phyloP scores from a whole-genome alignment of 768 basidiomycete species.

The Lactifluus echinatus region DNA sequence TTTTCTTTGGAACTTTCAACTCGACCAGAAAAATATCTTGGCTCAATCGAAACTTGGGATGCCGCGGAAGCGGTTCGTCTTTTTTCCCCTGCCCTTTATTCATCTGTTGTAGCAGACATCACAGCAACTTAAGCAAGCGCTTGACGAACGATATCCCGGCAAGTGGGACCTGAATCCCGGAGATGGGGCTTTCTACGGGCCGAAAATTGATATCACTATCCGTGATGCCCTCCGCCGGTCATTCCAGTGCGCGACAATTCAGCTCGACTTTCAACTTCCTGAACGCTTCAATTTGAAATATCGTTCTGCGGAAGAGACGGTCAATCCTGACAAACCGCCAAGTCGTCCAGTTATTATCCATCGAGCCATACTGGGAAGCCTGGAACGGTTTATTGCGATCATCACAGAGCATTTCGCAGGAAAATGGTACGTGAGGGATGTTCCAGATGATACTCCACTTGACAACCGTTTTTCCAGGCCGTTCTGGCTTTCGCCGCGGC shows the following conservation, averaged over 20 bases:
- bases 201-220: constrained; percentile 97
- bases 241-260: constrained; percentile 98
- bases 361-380: constrained; percentile 86
- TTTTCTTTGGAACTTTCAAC: constrained; percentile 94
- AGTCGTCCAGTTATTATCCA: constrained; percentile 95
- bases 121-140: constrained; percentile 75
- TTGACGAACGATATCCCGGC: constrained; percentile 80
- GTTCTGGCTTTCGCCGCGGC: constrained; percentile 97
- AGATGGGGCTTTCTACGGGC: constrained; percentile 98
- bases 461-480: constrained; percentile 47
- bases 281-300: constrained; percentile 94
- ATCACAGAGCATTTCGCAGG: constrained; percentile 96
- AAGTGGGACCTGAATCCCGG: constrained; percentile 92
- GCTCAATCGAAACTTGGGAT: constrained; percentile 85
- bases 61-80: constrained; percentile 65
- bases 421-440: constrained; percentile 63
- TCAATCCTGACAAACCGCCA: constrained; percentile 44
- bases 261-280: constrained; percentile 98
- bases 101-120: background rate
- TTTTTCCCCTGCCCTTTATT: background rate
- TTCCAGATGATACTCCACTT: background rate
- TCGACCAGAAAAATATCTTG: constrained; percentile 89
- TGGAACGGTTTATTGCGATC: constrained; percentile 96
- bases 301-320: constrained; percentile 65
- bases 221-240: constrained; percentile 85